phyloP scores from a whole-genome alignment of 495 filamentous ascomycete species.

The Daldinia childiae region DNA sequence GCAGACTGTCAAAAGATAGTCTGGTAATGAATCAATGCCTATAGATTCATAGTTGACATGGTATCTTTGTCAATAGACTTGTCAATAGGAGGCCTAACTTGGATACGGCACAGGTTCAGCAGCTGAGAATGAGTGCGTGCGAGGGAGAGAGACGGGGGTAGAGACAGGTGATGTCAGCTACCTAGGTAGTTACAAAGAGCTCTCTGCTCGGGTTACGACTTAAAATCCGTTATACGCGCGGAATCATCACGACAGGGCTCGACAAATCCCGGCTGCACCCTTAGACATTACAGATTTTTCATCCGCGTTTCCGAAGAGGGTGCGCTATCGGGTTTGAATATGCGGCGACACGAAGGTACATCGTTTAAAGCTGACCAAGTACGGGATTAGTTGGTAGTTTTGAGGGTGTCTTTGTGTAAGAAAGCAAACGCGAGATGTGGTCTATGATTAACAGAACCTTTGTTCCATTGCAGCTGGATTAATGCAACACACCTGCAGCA shows the following conservation, averaged over 20 bases:
- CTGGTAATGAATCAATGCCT: background rate
- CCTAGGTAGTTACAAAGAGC: constrained; percentile 12
- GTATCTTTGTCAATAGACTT: constrained; percentile 1
- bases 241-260: constrained; percentile 22
- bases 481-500: constrained; percentile 44
- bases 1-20: background rate
- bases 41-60: background rate
- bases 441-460: constrained; percentile 33
- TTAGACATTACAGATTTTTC: constrained; percentile 15
- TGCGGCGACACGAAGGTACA: constrained; percentile 23
- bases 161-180: constrained; percentile 34
- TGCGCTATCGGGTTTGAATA: constrained; percentile 25
- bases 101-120: constrained; percentile 13
- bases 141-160: background rate
- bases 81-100: constrained; percentile 31
- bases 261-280: constrained; percentile 13
- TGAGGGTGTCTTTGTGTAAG: constrained; percentile 24
- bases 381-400: constrained; percentile 24
- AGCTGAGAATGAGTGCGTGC: constrained; percentile 20
- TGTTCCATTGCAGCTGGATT: constrained; percentile 43
- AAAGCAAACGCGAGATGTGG: constrained; percentile 40
- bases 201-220: constrained; percentile 31
- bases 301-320: constrained; percentile 29
- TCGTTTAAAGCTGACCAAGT: constrained; percentile 14
- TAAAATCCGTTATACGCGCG: constrained; percentile 24